Base-by-base conservation (phyloP, 1,139 yeast species). In the Candida gigantensis region DNA sequence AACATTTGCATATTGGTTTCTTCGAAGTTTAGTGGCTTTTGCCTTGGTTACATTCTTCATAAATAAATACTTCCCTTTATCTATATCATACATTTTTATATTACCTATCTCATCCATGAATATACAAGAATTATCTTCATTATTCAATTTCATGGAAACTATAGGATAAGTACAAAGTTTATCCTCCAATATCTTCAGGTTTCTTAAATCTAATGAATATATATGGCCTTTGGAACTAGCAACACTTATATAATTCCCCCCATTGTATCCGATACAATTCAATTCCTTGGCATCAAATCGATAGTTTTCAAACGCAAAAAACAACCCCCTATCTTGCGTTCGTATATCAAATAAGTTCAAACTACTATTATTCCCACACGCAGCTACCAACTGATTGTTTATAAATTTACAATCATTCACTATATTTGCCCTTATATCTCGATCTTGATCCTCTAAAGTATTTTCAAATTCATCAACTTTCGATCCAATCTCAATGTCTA, bases 151-250 rank as follows among this genome's bases (percentile, higher is more conserved):
- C 4, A 44, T 32, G 14, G 28, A 23, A 6, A 36, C 24, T n/a
- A 48, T 34, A n/a, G 44, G 34, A 9, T 32, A n/a, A 40, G 40
- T 12, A 30, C 30, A 4, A 31, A 51, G 38, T 14, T 25, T 5
- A 28, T 55, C 55, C 6, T 47, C 37, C 11, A 45, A 36, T 21
- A 53, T 27, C 13, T 35, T 35, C 25, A 46, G 52, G 24, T 51
- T 50, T 24, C 67, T 52, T 16, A 64, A 42, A 37, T 64, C 69
- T 16, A 62, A 45, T 1, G 51, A 41, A 42, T 55, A 55, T 20
- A 58, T 32, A 18, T 34, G 37, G 2, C 68, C 69, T 34, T 59
- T 53, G 14, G 63, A 55, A 20, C 43, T 34, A 5, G 17, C 28
- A 25, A 25, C 15, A 25, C 17, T 25, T 6, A 25, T 25, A 3